Evolutionary conservation across 2,329 filamentous ascomycete species (phyloP).

Genomic region (Drechslerella coelobrocha): DNA sequence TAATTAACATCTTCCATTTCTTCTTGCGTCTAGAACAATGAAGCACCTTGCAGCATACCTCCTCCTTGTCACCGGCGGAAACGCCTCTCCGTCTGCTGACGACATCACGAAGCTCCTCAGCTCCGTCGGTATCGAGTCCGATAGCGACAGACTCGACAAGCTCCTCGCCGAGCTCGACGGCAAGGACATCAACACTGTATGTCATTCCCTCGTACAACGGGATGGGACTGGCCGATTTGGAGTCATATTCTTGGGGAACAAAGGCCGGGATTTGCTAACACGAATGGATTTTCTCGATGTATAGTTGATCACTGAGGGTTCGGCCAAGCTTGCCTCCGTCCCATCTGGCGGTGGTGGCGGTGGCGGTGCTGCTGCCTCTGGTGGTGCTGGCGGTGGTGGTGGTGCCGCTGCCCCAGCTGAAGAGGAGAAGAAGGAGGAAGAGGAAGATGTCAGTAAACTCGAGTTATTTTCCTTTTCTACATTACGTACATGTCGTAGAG

Average conservation of each 20-base stretch:
- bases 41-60: slow-evolving; percentile 99
- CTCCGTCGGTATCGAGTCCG: slow-evolving; percentile 93
- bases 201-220: background rate
- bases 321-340: slow-evolving; percentile 94
- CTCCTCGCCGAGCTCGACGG: slow-evolving; percentile 89
- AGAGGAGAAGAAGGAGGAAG: slow-evolving; percentile 76
- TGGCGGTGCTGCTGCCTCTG: slow-evolving; percentile 71
- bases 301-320: slow-evolving; percentile 89
- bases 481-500: slow-evolving; percentile 59
- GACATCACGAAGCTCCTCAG: slow-evolving; percentile 90
- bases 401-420: slow-evolving; percentile 69
- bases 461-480: slow-evolving; percentile 78
- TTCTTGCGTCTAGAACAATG: slow-evolving; percentile 72
- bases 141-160: slow-evolving; percentile 81
- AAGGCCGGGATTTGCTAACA: slow-evolving; percentile 1
- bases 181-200: slow-evolving; percentile 83
- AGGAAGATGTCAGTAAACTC: slow-evolving; percentile 77
- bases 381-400: slow-evolving; percentile 71
- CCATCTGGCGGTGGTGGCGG: slow-evolving; percentile 86
- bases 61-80: slow-evolving; percentile 92
- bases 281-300: slow-evolving; percentile 12
- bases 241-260: slow-evolving; percentile 55
- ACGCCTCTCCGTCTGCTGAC: slow-evolving; percentile 80
- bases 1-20: slow-evolving; percentile 11
- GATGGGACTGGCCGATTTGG: too few relatives aligned